Conservation (phyloP, 2,329 filamentous ascomycete species). For the Leptographium procerum region DNA sequence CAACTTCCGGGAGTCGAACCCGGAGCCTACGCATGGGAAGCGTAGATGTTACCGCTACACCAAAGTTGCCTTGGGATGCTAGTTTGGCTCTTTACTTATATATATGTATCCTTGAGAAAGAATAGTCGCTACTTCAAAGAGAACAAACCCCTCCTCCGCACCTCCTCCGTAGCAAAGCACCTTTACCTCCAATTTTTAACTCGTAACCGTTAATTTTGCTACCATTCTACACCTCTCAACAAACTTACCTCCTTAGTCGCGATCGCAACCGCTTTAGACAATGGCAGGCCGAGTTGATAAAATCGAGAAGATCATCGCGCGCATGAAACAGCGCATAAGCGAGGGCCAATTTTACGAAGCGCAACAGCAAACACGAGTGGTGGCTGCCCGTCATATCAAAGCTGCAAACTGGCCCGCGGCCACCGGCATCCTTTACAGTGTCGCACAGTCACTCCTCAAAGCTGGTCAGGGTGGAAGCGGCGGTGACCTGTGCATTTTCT, state of each 20-base stretch:
- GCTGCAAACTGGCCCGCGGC: conserved; percentile 73
- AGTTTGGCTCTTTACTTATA: neutral
- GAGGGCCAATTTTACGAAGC: conserved; percentile 94
- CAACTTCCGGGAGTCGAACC: conserved; percentile 19
- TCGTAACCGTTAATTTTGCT: neutral
- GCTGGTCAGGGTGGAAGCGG: conserved; percentile 91
- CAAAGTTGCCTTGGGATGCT: conserved; percentile 12
- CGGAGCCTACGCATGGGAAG: conserved; percentile 19
- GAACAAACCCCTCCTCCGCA: neutral
- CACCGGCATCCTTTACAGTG: conserved; percentile 73
- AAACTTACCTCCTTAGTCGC: neutral
- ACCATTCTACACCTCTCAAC: neutral
- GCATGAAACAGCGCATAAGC: conserved; percentile 47
- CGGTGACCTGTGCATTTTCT: conserved; percentile 75
- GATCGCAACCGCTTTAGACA: neutral
- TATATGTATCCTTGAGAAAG: neutral
- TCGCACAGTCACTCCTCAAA: conserved; percentile 74
- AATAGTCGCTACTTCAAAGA: no score
- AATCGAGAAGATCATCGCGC: conserved; percentile 46
- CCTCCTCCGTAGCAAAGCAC: neutral
- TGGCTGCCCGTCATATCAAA: conserved; percentile 89
- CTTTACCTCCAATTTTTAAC: neutral
- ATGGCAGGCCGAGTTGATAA: conserved; percentile 29
- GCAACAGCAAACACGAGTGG: conserved; percentile 93
- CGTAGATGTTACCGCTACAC: conserved; percentile 19